phyloP scores from a whole-genome alignment of 2,329 filamentous ascomycete genomes.

The Calonectria hongkongensis region DNA sequence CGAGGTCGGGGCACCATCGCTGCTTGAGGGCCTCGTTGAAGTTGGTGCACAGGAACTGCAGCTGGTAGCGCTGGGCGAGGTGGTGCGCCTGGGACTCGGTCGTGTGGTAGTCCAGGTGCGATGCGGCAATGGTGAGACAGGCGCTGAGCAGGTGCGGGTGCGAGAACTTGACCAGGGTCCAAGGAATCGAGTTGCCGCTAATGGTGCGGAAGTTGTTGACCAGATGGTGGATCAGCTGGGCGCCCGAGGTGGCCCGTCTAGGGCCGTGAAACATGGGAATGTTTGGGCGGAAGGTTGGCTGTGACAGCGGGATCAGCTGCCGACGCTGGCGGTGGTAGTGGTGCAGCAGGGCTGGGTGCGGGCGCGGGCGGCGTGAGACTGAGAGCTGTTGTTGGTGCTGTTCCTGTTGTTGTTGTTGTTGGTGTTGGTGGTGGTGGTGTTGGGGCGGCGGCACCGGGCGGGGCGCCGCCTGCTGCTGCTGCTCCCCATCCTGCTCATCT shows the following conservation, averaged over 20 bases:
- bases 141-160: constrained; percentile 16
- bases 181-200: constrained; percentile 10
- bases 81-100: constrained; percentile 11
- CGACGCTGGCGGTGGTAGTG: no score
- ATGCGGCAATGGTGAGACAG: constrained; percentile 25
- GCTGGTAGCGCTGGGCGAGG: constrained; percentile 29
- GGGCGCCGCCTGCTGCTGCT: not conserved
- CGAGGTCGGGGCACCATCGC: not conserved
- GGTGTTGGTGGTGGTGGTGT: not conserved
- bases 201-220: constrained; percentile 24
- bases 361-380: no score
- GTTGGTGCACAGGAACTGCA: constrained; percentile 11
- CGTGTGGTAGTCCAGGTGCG: constrained; percentile 26
- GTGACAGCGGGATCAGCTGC: constrained; percentile 16
- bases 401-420: not conserved
- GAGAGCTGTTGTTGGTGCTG: not conserved
- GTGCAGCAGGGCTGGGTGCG: not conserved
- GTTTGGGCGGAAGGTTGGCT: constrained; percentile 19
- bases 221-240: constrained; percentile 19
- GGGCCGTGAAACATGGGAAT: constrained; percentile 8
- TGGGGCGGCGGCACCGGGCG: not conserved
- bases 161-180: not conserved
- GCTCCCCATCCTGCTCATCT: not conserved
- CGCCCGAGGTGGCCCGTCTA: constrained; percentile 16
- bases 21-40: constrained; percentile 15